phyloP scores from a whole-genome alignment of 1,284 basidiomycete genomes.

The Ceratobasidium sp. region DNA sequence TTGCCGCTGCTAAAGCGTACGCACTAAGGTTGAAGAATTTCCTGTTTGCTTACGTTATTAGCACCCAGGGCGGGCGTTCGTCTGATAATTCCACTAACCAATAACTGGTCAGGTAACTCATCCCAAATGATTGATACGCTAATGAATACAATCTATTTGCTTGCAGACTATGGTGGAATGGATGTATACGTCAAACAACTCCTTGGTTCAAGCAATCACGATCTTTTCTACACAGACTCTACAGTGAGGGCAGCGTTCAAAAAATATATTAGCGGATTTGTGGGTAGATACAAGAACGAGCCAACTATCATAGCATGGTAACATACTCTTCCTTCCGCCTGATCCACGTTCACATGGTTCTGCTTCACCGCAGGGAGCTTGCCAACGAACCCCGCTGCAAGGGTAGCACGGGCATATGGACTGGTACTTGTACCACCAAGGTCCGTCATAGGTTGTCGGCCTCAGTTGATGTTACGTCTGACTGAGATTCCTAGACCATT shows the following conservation, averaged over 20 bases:
- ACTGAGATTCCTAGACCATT: conserved; percentile 37
- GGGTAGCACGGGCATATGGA: conserved; percentile 36
- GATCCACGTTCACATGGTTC: no score
- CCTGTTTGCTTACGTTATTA: no score
- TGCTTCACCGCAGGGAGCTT: conserved; percentile 35
- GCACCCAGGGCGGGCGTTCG: conserved; percentile 55
- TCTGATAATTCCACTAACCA: conserved; percentile 63
- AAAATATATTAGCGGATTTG: conserved; percentile 41
- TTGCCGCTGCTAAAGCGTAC: conserved; percentile 14
- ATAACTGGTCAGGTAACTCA: conserved; percentile 59
- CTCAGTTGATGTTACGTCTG: no score
- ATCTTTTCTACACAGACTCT: conserved; percentile 54
- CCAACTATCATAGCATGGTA: conserved; percentile 43
- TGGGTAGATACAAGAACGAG: conserved; percentile 42
- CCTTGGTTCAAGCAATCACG: conserved; percentile 46
- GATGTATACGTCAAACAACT: conserved; percentile 55
- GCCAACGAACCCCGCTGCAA: conserved; percentile 44
- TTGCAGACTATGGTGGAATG: conserved; percentile 59
- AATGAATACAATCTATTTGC: no score
- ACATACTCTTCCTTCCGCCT: no score
- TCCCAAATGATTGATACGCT: no score
- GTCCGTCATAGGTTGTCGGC: not conserved
- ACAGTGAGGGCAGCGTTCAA: conserved; percentile 36
- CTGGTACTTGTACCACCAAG: conserved; percentile 40
- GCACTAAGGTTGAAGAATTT: no score